These are phyloP conservation scores for Fragaria nilgerrensis DNA, from an alignment of 306 rosid genomes.

Conservation along the genomic window DNA sequence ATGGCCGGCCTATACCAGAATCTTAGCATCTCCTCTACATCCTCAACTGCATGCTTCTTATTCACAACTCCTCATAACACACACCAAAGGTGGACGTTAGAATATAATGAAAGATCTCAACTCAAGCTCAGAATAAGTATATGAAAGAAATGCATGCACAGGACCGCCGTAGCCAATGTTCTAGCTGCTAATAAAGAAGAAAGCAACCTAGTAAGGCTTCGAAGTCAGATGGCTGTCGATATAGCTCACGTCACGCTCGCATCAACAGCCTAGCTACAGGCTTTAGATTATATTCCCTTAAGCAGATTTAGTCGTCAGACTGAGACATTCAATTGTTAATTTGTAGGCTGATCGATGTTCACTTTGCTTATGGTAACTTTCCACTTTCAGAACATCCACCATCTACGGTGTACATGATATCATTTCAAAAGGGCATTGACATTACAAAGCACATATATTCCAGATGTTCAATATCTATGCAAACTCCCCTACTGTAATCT, in stretches of 20 bases:
- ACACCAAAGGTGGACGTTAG: neutral
- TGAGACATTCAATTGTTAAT: neutral
- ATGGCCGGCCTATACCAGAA: slow-evolving; percentile 3
- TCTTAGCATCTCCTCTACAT: slow-evolving; percentile 3
- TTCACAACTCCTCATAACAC: neutral
- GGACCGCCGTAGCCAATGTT: neutral
- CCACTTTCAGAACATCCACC: neutral
- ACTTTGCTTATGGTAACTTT: neutral
- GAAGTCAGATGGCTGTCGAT: neutral
- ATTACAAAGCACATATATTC: neutral
- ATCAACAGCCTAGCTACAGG: neutral
- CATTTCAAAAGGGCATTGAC: neutral
- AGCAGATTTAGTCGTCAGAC: neutral
- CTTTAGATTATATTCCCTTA: neutral
- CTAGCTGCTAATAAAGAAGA: neutral
- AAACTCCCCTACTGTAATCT: neutral
- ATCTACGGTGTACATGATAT: neutral
- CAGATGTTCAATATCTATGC: neutral
- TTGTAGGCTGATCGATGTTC: neutral
- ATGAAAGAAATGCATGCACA: neutral
- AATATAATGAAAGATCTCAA: slow-evolving; percentile 15
- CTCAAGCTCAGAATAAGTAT: slow-evolving; percentile 7
- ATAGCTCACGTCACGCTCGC: neutral
- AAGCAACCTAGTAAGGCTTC: neutral
- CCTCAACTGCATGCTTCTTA: slow-evolving; percentile 5